Evolutionary conservation across 352 stramenopile genomes (phyloP).

Genomic region (Phytophthora europaea): DNA sequence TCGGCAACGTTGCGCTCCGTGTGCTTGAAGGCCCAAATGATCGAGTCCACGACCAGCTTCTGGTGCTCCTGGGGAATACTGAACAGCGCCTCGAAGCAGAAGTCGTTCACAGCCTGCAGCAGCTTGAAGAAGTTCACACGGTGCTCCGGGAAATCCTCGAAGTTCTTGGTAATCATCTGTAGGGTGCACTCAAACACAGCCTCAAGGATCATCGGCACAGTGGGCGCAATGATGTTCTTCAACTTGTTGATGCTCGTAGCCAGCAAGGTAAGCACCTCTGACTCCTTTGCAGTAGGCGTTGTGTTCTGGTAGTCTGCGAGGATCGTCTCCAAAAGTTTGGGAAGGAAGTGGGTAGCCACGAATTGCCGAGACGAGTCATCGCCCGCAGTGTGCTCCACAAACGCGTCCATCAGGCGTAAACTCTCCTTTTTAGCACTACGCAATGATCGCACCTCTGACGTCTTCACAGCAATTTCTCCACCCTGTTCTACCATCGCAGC

Average conservation of each 20-base stretch:
- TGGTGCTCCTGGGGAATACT: slow-evolving; percentile 97
- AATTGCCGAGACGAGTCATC: slow-evolving; percentile 82
- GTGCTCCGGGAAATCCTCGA: slow-evolving; percentile 99
- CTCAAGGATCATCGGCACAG: slow-evolving; percentile 96
- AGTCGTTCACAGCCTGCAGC: slow-evolving; percentile 94
- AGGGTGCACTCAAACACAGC: slow-evolving; percentile 99
- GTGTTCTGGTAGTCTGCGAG: slow-evolving; percentile 96
- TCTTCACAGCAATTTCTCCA: slow-evolving; percentile 96
- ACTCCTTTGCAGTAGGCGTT: slow-evolving; percentile 75
- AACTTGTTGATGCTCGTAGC: slow-evolving; percentile 98
- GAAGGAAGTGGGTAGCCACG: slow-evolving; percentile 96
- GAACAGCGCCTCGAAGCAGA: slow-evolving; percentile 98
- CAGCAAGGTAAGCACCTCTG: slow-evolving; percentile 96
- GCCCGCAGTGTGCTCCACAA: slow-evolving; percentile 91
- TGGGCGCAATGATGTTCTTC: slow-evolving; percentile 88
- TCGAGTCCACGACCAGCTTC: slow-evolving; percentile 99
- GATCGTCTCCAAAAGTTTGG: slow-evolving; percentile 97
- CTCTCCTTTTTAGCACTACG: slow-evolving; percentile 98
- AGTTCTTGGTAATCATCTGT: slow-evolving; percentile 99
- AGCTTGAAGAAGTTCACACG: slow-evolving; percentile 99
- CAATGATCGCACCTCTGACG: slow-evolving; percentile 94
- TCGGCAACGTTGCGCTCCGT: slow-evolving; percentile 99
- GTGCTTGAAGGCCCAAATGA: slow-evolving; percentile 99
- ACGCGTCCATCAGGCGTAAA: slow-evolving; percentile 96
- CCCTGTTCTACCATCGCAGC: slow-evolving; percentile 89